A percentile compares a stretch with the other conserved stretches of the same genome.
Evolutionary conservation across 352 stramenopile species (phyloP).

Genomic region (Globisporangium cystogenes): DNA sequence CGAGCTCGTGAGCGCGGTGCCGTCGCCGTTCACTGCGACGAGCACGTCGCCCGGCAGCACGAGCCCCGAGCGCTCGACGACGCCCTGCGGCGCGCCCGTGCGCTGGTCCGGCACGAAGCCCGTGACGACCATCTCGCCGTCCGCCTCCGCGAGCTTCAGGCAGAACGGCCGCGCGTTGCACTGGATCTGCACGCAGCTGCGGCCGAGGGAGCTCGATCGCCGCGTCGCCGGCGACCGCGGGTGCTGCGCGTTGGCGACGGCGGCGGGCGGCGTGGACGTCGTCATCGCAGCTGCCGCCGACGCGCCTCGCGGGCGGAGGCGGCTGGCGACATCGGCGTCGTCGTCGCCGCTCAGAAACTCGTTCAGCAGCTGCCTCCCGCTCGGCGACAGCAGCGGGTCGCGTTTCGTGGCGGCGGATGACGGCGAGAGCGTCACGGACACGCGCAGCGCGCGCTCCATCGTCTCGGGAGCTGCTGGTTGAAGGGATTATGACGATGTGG

Average conservation of each 20-base stretch:
- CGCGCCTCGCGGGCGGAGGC: neutral
- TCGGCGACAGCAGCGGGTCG: slow-evolving; percentile 53
- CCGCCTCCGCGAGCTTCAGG: slow-evolving; percentile 34
- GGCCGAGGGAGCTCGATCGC: slow-evolving; percentile 5
- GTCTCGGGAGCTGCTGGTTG: neutral
- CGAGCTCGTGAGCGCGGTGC: slow-evolving; percentile 33
- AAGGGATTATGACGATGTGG: neutral
- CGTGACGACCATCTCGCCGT: slow-evolving; percentile 40
- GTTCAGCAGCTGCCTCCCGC: slow-evolving; percentile 34
- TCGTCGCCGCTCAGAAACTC: slow-evolving; percentile 29
- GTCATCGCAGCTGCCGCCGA: neutral
- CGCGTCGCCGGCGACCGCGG: neutral
- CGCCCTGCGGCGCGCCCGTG: slow-evolving; percentile 15
- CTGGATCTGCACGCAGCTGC: slow-evolving; percentile 40
- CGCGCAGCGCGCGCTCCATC: neutral
- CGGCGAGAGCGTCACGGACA: neutral
- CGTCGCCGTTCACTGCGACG: slow-evolving; percentile 52
- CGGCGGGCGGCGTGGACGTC: too few relatives aligned
- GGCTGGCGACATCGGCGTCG: neutral
- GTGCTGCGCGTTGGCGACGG: neutral
- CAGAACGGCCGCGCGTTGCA: slow-evolving; percentile 41
- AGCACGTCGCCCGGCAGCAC: slow-evolving; percentile 54
- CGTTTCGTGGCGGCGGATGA: slow-evolving; percentile 9
- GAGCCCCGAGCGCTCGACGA: slow-evolving; percentile 32
- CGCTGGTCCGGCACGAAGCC: slow-evolving; percentile 31